Base-by-base conservation (phyloP, 495 filamentous ascomycete genomes). In the Daldinia grandis region DNA sequence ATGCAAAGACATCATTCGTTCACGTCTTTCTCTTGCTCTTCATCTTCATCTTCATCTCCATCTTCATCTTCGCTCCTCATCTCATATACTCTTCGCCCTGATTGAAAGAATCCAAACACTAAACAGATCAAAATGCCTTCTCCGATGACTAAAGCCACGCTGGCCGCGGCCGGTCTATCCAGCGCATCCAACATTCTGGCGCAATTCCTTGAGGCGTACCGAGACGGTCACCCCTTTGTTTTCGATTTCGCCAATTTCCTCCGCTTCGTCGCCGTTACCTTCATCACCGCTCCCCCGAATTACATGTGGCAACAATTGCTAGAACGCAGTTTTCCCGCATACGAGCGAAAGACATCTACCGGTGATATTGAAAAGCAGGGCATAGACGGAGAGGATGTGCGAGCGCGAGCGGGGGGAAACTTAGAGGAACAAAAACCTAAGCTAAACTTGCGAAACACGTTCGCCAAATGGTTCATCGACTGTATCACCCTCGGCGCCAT, bases 381-480 rank as follows among this genome's bases (percentile, higher is more conserved):
- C 30, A 42, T 44, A 49, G 33, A 31, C 35, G 64, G 61, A 15
- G 60, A 71, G 35, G 61, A 69, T 38, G 55, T 44, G 10, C 28
- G 24, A 54, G 50, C 10, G 25, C 42, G 28, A 62, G 50, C 10
- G 25, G 33, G 28, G 58, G 64, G 24, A 25, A 49, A 35, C n/a
- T 0, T 5, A 19, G 62, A 21, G 44, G 64, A 69, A 3, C 58
- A 69, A 40, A 63, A 68, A 44, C 73, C 67, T 6, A 75, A 70
- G 62, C 55, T 78, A 5, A 76, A 75, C 66, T 58, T 59, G 64
- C 69, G 58, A 27, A 78, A 78, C 38, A 78, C 76, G 3, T 51
- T 78, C 28, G 24, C 72, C 8, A 78, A 78, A 31, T 78, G 76
- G 74, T 78, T 78, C 58, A 76, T 78, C 42, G 76, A 78, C 63